Conservation (phyloP, 139 green algal species). For the Chloropicon primus region DNA sequence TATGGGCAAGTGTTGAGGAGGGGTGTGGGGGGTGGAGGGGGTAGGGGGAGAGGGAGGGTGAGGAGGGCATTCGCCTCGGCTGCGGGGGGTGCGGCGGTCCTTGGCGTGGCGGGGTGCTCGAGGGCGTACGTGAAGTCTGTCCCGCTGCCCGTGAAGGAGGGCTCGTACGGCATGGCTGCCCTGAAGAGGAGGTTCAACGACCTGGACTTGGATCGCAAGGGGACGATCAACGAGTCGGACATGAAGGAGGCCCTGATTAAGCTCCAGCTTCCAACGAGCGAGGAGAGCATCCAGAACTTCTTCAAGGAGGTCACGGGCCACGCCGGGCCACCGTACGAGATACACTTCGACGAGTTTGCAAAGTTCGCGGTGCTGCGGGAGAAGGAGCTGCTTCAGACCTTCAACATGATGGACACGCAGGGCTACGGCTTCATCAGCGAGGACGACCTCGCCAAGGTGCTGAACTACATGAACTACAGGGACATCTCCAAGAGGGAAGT, state of each 20-base stretch:
- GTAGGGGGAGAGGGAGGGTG: too few species aligned
- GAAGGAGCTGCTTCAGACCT: not conserved
- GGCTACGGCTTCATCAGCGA: not conserved
- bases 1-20: too few species aligned
- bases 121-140: not conserved
- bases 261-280: not conserved
- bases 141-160: not conserved
- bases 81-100: not conserved
- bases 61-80: not conserved
- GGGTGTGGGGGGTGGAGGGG: too few species aligned
- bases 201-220: not conserved
- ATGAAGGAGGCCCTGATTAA: not conserved
- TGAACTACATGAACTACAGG: not conserved
- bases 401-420: not conserved
- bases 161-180: not conserved
- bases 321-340: not conserved
- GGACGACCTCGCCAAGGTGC: not conserved
- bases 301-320: not conserved
- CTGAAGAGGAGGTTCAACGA: not conserved
- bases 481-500: not conserved
- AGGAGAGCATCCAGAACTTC: not conserved
- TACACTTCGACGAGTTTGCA: not conserved
- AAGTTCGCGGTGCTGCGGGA: not conserved
- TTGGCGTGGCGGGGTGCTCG: not conserved
- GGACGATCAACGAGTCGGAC: not conserved